Conservation (phyloP, 140 eudicot species). For the Erigeron philadelphicus region DNA sequence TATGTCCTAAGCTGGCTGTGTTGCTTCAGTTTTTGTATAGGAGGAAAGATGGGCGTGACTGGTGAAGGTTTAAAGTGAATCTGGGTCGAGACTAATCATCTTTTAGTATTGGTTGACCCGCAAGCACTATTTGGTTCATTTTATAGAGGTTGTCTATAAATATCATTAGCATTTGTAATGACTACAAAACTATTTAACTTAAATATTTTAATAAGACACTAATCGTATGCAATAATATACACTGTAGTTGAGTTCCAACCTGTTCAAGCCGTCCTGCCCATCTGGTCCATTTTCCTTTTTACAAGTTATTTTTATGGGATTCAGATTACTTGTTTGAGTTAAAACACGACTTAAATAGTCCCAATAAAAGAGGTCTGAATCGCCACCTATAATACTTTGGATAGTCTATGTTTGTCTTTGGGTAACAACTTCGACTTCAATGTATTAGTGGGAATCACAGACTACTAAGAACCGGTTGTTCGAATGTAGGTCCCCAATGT, state of each 20-base stretch:
- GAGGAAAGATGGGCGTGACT: too few species aligned
- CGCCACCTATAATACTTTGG: constrained; percentile 1
- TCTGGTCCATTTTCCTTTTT: neutral
- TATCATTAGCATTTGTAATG: too few species aligned
- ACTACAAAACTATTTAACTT: too few species aligned
- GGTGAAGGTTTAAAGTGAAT: too few species aligned
- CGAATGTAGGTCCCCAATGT: constrained; percentile 74
- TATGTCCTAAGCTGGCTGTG: neutral
- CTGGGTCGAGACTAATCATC: too few species aligned
- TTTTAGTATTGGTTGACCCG: too few species aligned
- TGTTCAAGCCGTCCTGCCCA: neutral
- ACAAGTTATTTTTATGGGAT: neutral
- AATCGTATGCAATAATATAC: too few species aligned
- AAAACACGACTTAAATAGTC: neutral
- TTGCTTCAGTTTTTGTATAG: too few species aligned
- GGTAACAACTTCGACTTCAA: neutral
- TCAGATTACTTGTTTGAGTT: neutral
- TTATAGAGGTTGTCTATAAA: too few species aligned
- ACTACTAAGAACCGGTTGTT: constrained; percentile 9
- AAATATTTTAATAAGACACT: too few species aligned
- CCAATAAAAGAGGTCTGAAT: constrained; percentile 13
- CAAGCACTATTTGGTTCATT: too few species aligned
- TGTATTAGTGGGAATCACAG: neutral
- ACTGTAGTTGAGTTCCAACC: too few species aligned
- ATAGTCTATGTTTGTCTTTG: neutral